Base-by-base conservation (phyloP, 2,329 filamentous ascomycete genomes). In the Mycogone perniciosa region DNA sequence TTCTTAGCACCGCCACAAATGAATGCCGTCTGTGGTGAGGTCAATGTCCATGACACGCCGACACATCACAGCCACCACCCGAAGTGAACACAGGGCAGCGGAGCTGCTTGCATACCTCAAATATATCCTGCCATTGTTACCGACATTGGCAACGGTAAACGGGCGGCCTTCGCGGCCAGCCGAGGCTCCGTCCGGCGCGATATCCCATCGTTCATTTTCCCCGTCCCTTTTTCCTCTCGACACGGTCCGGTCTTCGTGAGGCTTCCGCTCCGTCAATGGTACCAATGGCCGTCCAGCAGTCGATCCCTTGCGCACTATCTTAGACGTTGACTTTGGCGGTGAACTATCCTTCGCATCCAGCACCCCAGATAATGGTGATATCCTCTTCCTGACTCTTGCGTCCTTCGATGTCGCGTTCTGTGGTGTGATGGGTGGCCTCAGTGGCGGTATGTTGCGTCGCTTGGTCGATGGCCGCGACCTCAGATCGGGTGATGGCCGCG, bases 111-210 rank as follows among this genome's bases (percentile, higher is more conserved):
- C 79, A 63, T 81, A 91, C 86, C 86, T 87, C 58, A 92, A 66
- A 67, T 89, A 92, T 67, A 92, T 88, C 64, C 84, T 83, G 37
- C 88, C 88, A 68, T 90, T 89, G 64, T 89, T 88, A 27, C 87
- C 87, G 53, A 92, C 87, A 66, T 90, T 91, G 46, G 85, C 82
- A 49, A 92, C 88, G 2, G 86, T 84, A 64, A 92, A 91, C 61
- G 88, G 83, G 49, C 85, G 79, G 44, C 82, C 84, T 64, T 84
- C 81, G 53, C 84, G 77, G 33, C 80, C 77, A 49, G 75, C 79
- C 43, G 82, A 80, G 51, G 75, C 70, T 52, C 78, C 78, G 61
- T 88, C 85, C 8, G 79, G 75, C n/a, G 74, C 70, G 51, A 82
- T 71, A 48, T 82, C 79, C 59, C 71, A 73, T 62, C 74, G 80